These are phyloP conservation scores for Yarrowia deformans DNA, from an alignment of 805 yeast species.

Conservation along the genomic window DNA sequence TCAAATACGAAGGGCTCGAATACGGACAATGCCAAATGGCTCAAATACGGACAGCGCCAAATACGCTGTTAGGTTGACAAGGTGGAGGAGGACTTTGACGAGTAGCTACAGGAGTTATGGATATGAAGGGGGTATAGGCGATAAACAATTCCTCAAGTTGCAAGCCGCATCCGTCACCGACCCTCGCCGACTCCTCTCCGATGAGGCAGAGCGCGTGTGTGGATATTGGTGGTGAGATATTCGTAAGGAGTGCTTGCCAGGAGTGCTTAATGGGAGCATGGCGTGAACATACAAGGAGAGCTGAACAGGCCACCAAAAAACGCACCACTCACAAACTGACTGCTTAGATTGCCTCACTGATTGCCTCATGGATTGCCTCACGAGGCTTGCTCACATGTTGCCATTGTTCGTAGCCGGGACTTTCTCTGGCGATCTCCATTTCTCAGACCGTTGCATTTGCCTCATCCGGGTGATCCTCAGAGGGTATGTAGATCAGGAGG, in stretches of 20 bases:
- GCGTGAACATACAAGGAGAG: not conserved
- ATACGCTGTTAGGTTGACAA: too few relatives aligned
- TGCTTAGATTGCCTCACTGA: too few relatives aligned
- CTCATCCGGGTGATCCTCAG: slow-evolving; percentile 21
- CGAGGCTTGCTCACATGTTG: slow-evolving; percentile 4
- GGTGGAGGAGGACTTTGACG: too few relatives aligned
- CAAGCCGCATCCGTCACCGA: not conserved
- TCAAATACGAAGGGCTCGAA: too few relatives aligned
- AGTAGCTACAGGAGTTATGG: too few relatives aligned
- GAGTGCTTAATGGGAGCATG: not conserved
- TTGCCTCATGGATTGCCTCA: too few relatives aligned
- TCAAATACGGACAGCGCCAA: too few relatives aligned
- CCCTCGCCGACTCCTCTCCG: not conserved
- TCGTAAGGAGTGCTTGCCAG: not conserved
- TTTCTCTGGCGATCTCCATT: not conserved
- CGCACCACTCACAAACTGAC: too few relatives aligned
- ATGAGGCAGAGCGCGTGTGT: slow-evolving; percentile 3
- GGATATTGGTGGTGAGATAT: too few relatives aligned
- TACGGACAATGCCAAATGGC: not conserved
- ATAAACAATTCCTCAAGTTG: too few relatives aligned
- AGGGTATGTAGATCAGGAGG: not conserved
- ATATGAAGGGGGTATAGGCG: too few relatives aligned
- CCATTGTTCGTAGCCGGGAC: too few relatives aligned
- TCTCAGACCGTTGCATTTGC: slow-evolving; percentile 1
- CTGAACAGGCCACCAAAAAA: not conserved